Conservation (phyloP, 148 eudicot species). For the Rhododendron kiyosumense region DNA sequence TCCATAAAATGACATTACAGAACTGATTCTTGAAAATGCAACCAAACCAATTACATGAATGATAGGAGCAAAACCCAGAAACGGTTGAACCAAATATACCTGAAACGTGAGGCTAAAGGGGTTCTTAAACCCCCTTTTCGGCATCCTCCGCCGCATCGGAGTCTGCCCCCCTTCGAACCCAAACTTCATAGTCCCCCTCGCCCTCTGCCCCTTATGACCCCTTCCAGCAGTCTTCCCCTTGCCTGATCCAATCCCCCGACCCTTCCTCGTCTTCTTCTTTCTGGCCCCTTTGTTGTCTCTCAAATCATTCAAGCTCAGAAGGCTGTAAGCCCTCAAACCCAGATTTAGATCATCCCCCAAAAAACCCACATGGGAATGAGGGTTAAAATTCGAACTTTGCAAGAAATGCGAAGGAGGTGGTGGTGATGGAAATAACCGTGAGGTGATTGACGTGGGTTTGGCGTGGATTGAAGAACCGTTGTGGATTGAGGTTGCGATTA, state of each 20-base stretch:
- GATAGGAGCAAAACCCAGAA: background rate
- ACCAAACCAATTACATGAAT: background rate
- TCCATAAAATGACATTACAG: background rate
- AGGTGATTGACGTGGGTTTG: background rate
- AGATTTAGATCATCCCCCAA: background rate
- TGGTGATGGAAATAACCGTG: background rate
- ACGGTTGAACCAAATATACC: slow-evolving; percentile 26
- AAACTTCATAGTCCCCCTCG: slow-evolving; percentile 79
- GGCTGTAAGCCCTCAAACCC: slow-evolving; percentile 33
- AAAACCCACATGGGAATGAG: background rate
- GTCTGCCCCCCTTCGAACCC: slow-evolving; percentile 98
- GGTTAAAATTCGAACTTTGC: background rate
- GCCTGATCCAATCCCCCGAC: slow-evolving; percentile 95
- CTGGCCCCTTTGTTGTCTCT: slow-evolving; percentile 78
- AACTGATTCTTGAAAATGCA: too few species aligned
- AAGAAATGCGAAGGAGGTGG: background rate
- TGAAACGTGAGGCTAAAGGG: slow-evolving; percentile 83
- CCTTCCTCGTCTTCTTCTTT: slow-evolving; percentile 87
- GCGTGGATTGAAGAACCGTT: slow-evolving; percentile 9
- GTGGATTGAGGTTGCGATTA: background rate
- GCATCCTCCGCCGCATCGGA: slow-evolving; percentile 72
- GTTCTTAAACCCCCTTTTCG: slow-evolving; percentile 85
- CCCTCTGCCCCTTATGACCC: slow-evolving; percentile 97
- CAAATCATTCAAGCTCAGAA: slow-evolving; percentile 67
- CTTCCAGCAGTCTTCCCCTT: slow-evolving; percentile 94